These are phyloP conservation scores for Calonectria pseudoturangicola DNA, from an alignment of 2,329 filamentous ascomycete genomes.

Conservation along the genomic window DNA sequence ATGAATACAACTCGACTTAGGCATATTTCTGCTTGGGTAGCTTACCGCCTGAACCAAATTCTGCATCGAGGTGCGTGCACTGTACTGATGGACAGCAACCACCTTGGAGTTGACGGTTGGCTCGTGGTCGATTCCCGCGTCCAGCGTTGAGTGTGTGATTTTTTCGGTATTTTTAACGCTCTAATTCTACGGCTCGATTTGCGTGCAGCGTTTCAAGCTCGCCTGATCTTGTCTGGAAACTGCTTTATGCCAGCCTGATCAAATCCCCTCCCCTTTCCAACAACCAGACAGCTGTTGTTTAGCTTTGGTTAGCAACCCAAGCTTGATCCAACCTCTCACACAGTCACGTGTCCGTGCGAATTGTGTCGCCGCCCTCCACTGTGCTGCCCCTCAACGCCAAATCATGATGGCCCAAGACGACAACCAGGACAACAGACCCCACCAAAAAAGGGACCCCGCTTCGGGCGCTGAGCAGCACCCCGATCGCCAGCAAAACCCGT, in stretches of 20 bases:
- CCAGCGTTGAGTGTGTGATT: constrained; percentile 9
- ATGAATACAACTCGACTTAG: constrained; percentile 46
- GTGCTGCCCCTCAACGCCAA: constrained; percentile 50
- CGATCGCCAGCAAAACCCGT: constrained; percentile 50
- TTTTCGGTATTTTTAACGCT: neutral
- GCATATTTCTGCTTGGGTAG: constrained; percentile 40
- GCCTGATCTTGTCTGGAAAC: neutral
- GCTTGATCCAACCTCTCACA: constrained; percentile 12
- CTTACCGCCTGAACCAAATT: constrained; percentile 15
- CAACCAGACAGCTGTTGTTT: constrained; percentile 21
- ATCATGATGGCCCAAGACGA: constrained; percentile 59
- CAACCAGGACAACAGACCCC: constrained; percentile 57
- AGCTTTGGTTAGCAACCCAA: constrained; percentile 27
- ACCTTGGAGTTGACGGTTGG: constrained; percentile 30
- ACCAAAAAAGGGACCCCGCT: constrained; percentile 61
- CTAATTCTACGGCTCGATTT: neutral
- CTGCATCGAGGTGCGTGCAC: constrained; percentile 37
- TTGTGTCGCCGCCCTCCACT: constrained; percentile 41
- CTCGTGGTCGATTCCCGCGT: constrained; percentile 16
- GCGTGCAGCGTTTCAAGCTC: neutral
- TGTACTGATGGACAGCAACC: constrained; percentile 30
- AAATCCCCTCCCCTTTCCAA: neutral
- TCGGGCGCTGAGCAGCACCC: constrained; percentile 51
- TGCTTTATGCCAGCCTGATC: neutral
- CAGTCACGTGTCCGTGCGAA: constrained; percentile 56